Base-by-base conservation (phyloP, 2,329 filamentous ascomycete genomes). In the Xylariaceae sp. region DNA sequence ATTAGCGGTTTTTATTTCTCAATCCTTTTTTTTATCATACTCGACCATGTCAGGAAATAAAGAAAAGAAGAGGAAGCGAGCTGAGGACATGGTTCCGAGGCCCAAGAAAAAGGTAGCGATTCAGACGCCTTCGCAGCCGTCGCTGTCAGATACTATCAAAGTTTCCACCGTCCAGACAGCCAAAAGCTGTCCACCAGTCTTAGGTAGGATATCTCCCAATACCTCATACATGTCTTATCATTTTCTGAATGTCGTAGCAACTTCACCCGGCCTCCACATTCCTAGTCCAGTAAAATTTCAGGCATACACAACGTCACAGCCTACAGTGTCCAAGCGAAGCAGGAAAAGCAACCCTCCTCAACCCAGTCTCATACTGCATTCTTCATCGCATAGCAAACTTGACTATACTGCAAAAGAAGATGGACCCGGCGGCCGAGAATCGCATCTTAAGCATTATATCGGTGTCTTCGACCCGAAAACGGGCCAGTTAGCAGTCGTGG, bases 401-500 rank as follows among this genome's bases (percentile, higher is more conserved):
- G 81, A 87, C 65, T 88, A 86, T 64, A 85, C 79, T 5, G 84
- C 77, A 23, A 79, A 80, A 54, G 83, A 87, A 67, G 80, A 83
- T 48, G 74, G 74, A 12, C 66, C 67, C 1, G 71, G 71, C 21
- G 74, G 73, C 10, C 65, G 69, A 12, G 75, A 80, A 53, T 68
- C 75, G 4, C 68, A 81, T 3, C 61, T 87, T 44, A 87, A 84
- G 51, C 85, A 89, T 70, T 89, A 86, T 67, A 72, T 89, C 23
- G 87, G 85, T 16, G 74, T 89, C 4, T 88, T 83, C 59, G 85
- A 89, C 63, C 82, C 84, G 0, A 73, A 77, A 32, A 85, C 82
- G 0, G 83, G 83, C 19, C 76, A 82, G 61, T 70, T 89, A 43
- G 77, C 87, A 62, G 77, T 89, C 32, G 76, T 88, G 18, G 80